These are phyloP conservation scores for Ambrosia artemisiifolia DNA, from an alignment of 129 eudicot species.

Conservation along the genomic window DNA sequence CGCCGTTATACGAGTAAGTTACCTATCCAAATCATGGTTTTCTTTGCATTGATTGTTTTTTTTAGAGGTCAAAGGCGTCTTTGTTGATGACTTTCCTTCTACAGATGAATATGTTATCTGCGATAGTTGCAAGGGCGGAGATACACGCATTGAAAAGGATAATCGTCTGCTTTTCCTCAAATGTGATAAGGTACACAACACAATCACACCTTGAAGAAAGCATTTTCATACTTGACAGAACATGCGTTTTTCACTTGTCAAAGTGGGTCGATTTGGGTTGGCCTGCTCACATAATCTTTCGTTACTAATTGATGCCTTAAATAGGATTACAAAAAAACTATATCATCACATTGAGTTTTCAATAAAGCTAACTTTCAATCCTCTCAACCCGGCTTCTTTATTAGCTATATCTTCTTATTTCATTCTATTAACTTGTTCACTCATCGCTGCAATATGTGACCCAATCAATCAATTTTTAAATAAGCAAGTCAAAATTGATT, in stretches of 20 bases:
- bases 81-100: conserved; percentile 14
- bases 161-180: conserved; percentile 37
- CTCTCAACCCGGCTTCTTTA: no score
- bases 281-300: no score
- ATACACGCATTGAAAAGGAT: conserved; percentile 32
- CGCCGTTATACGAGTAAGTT: conserved; percentile 73
- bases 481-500: no score
- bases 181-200: conserved; percentile 30
- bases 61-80: not conserved
- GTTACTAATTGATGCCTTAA: no score
- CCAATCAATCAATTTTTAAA: not conserved
- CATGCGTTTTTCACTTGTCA: not conserved
- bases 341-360: no score
- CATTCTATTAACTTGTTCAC: no score
- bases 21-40: no score
- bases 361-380: no score
- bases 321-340: no score
- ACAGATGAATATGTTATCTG: conserved; percentile 44
- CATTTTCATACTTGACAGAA: not conserved
- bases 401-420: no score
- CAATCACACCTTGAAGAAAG: not conserved
- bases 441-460: no score
- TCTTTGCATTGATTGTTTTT: not conserved
- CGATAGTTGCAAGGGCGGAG: conserved; percentile 44
- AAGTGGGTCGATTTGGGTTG: not conserved